phyloP scores from a whole-genome alignment of 495 filamentous ascomycete genomes.

The Talaromyces wortmannii region DNA sequence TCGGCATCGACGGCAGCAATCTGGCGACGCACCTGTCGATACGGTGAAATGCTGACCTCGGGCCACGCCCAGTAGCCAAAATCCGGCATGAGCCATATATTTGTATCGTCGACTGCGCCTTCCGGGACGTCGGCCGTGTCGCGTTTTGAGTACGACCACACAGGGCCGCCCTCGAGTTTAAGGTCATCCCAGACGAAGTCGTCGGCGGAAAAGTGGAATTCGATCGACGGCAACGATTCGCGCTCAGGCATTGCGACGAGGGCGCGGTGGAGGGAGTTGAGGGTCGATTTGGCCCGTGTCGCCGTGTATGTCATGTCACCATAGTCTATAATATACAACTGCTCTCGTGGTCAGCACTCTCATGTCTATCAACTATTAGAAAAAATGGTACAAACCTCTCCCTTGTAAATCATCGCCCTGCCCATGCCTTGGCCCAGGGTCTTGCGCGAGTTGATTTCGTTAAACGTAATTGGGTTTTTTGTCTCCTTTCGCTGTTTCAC shows the following conservation, averaged over 20 bases:
- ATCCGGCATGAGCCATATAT: slow-evolving; percentile 69
- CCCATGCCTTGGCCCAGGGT: slow-evolving; percentile 12
- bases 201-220: slow-evolving; percentile 49
- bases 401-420: slow-evolving; percentile 27
- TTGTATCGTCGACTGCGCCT: slow-evolving; percentile 30
- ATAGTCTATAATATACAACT: slow-evolving; percentile 30
- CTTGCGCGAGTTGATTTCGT: slow-evolving; percentile 17
- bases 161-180: slow-evolving; percentile 1
- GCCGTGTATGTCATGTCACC: slow-evolving; percentile 19
- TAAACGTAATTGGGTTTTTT: slow-evolving; percentile 12
- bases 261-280: slow-evolving; percentile 40
- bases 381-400: slow-evolving; percentile 10
- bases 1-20: slow-evolving; percentile 27
- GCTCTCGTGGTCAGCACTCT: background rate
- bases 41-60: slow-evolving; percentile 51
- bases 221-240: slow-evolving; percentile 49
- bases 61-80: slow-evolving; percentile 75
- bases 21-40: slow-evolving; percentile 40
- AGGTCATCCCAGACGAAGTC: slow-evolving; percentile 16
- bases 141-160: slow-evolving; percentile 22
- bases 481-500: slow-evolving; percentile 10
- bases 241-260: slow-evolving; percentile 36
- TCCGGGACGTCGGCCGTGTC: slow-evolving; percentile 37
- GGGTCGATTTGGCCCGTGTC: slow-evolving; percentile 16
- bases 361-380: too few relatives aligned